A percentile compares a stretch with the other conserved stretches of the same genome.
Evolutionary conservation across 2,329 filamentous ascomycete genomes (phyloP).

Genomic region (Ceratocystis lukuohia): DNA sequence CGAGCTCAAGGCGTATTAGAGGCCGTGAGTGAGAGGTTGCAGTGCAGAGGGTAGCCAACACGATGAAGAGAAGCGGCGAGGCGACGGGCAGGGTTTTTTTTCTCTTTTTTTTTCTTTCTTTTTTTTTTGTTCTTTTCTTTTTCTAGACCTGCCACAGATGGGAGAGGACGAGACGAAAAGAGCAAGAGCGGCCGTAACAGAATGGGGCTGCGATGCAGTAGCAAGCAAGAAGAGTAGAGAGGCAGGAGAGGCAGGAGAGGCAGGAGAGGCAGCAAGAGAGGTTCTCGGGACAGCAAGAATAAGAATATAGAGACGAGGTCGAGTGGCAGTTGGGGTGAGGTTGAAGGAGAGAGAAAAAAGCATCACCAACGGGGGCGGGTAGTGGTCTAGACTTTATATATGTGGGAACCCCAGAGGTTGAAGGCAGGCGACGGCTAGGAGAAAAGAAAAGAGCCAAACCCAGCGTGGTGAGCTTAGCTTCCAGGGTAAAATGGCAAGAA

Average conservation of each 20-base stretch:
- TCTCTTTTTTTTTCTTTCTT: not conserved
- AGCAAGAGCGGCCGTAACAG: not conserved
- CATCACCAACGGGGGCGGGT: not conserved
- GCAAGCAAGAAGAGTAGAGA: slow-evolving; percentile 1
- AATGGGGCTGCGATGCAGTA: not conserved
- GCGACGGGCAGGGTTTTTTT: not conserved
- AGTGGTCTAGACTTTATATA: not conserved
- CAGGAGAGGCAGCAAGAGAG: slow-evolving; percentile 9
- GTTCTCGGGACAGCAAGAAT: not conserved
- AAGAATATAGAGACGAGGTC: not conserved
- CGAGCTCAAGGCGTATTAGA: too few relatives aligned
- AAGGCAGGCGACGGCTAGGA: not conserved
- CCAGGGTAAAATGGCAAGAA: not conserved
- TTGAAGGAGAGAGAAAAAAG: not conserved
- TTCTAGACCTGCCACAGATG: not conserved
- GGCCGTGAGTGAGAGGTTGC: not conserved
- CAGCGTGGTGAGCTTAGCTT: not conserved
- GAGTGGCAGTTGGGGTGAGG: not conserved
- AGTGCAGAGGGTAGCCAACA: not conserved
- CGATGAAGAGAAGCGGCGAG: not conserved
- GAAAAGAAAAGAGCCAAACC: not conserved
- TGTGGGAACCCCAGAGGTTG: not conserved
- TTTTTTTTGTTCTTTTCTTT: not conserved
- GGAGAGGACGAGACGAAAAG: slow-evolving; percentile 21
- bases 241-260: too few relatives aligned